Conservation (phyloP, 2,329 filamentous ascomycete genomes). For the Amauroascus verrucosus region DNA sequence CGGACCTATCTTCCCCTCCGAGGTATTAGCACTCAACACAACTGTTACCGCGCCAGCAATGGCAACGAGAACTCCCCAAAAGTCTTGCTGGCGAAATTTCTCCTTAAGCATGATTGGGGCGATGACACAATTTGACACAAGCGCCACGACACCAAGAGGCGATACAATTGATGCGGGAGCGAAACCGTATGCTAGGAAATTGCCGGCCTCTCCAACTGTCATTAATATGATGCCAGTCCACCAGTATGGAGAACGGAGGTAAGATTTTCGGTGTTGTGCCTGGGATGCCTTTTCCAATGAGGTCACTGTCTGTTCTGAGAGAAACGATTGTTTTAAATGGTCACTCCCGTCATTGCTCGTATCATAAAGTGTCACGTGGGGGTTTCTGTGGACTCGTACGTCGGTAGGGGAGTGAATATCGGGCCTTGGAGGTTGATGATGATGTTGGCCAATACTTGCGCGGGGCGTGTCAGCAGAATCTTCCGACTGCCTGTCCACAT, state of each 20-base stretch:
- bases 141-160: slow-evolving; percentile 87
- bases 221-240: slow-evolving; percentile 91
- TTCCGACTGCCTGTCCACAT: neutral
- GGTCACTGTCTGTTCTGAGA: slow-evolving; percentile 33
- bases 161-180: slow-evolving; percentile 96
- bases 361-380: slow-evolving; percentile 14
- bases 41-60: slow-evolving; percentile 83
- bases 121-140: slow-evolving; percentile 94
- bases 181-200: slow-evolving; percentile 95
- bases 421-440: neutral
- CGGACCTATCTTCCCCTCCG: slow-evolving; percentile 83
- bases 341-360: slow-evolving; percentile 30
- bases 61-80: slow-evolving; percentile 77
- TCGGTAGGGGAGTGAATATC: neutral
- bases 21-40: slow-evolving; percentile 77
- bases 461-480: neutral
- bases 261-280: slow-evolving; percentile 51
- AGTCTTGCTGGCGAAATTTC: slow-evolving; percentile 71
- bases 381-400: neutral
- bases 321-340: slow-evolving; percentile 25
- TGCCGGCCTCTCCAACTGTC: slow-evolving; percentile 84
- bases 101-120: slow-evolving; percentile 92
- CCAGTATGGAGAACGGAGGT: slow-evolving; percentile 89
- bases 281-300: slow-evolving; percentile 31
- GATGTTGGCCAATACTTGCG: neutral